phyloP scores from a whole-genome alignment of 106 monocot genomes.

The Dendrobium chrysotoxum region DNA sequence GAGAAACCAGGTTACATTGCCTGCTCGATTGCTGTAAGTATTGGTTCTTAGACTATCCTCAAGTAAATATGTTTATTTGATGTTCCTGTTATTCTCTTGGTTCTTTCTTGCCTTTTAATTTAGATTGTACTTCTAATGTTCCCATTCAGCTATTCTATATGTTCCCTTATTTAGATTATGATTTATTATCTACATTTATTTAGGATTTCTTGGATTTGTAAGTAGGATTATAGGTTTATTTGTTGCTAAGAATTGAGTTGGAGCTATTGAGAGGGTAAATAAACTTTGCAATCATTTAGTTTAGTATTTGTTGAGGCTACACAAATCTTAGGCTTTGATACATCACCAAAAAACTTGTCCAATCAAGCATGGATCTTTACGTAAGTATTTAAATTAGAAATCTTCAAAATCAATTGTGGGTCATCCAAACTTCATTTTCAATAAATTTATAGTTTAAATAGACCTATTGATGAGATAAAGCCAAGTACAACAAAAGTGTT shows the following conservation, averaged over 20 bases:
- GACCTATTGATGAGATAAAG: too few species aligned
- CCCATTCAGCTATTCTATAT: not conserved
- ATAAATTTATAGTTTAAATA: too few species aligned
- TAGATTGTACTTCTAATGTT: too few species aligned
- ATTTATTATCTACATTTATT: not conserved
- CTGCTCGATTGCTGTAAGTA: slow-evolving; percentile 55
- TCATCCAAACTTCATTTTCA: too few species aligned
- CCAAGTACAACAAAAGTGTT: too few species aligned
- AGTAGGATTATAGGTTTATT: not conserved
- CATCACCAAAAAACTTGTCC: too few species aligned
- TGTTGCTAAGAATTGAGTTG: too few species aligned
- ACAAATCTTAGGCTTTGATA: too few species aligned
- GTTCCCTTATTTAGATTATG: not conserved
- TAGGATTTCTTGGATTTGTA: not conserved
- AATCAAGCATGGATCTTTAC: too few species aligned
- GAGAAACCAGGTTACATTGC: slow-evolving; percentile 52
- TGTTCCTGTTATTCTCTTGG: not conserved
- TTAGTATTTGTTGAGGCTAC: too few species aligned
- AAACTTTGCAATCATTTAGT: not conserved
- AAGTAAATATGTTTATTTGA: not conserved
- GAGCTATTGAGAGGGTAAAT: not conserved
- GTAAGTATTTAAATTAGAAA: too few species aligned
- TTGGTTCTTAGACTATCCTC: not conserved
- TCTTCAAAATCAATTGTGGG: too few species aligned
- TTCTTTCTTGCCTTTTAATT: not conserved